Base-by-base conservation (phyloP, 768 basidiomycete genomes). In the Xerocomellus dryophilus region DNA sequence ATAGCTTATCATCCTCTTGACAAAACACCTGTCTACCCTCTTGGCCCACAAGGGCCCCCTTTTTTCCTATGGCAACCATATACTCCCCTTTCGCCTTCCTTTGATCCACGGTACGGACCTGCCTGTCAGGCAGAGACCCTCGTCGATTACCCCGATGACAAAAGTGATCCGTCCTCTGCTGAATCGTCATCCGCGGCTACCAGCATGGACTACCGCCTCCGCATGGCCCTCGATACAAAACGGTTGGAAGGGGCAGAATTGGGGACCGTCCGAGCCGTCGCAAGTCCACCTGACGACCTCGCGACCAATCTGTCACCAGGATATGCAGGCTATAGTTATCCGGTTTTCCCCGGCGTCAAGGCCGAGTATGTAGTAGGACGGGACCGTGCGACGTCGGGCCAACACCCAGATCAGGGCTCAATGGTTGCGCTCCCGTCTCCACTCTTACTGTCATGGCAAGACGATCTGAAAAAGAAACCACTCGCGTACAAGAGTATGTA, bases 21-120 rank as follows among this genome's bases (percentile, higher is more conserved):
- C 29, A 58, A 66, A 54, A 34, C 56, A 39, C 56, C 65, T 31
- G 54, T 60, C 48, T 62, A 63, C 46, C 60, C 60, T 29, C 35
- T 43, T 12, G 56, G 42, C 36, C 42, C 64, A 32, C 62, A 56
- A 45, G 29, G 35, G 0, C 59, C 58, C 35, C 61, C 63, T 39
- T 43, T 59, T 50, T 58, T 64, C 55, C 42, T 61, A 53, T 61
- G 52, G 62, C 67, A 57, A 63, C 63, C 66, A 73, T 76, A 76
- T 57, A 68, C 56, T 50, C 50, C 62, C 9, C 36, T 54, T 3
- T 57, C 55, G 3, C 42, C 56, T 20, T 55, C 62, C 7, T 52
- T 62, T 52, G 59, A 61, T 59, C 54, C 59, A 15, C 44, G 31
- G 18, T 64, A 57, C 35, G 58, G 53, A 27, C 35, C 35, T 46